A percentile compares a stretch with the other conserved stretches of the same genome.
Conservation (phyloP, 2,329 filamentous ascomycete genomes). For the Colletotrichum truncatum region DNA sequence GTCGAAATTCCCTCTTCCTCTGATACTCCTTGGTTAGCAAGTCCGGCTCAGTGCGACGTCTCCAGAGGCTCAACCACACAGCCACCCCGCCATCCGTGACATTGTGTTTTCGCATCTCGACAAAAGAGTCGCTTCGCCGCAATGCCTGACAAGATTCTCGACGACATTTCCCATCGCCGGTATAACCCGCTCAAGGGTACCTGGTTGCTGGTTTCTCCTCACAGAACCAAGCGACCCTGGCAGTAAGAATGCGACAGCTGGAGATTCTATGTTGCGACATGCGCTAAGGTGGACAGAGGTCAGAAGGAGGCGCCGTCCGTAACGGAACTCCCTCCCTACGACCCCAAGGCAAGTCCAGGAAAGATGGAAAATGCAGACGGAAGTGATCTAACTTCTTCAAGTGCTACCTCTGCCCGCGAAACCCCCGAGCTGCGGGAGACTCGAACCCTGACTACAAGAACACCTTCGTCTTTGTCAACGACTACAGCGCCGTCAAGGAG, state of each 20-base stretch:
- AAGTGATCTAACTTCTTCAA: slow-evolving; percentile 45
- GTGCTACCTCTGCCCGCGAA: slow-evolving; percentile 96
- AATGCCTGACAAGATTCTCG: slow-evolving; percentile 81
- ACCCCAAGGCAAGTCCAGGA: slow-evolving; percentile 66
- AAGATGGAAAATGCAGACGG: background rate
- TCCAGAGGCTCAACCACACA: background rate
- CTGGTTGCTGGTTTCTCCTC: slow-evolving; percentile 94
- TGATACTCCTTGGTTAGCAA: background rate
- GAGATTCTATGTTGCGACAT: background rate
- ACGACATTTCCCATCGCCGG: slow-evolving; percentile 96
- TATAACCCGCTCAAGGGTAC: slow-evolving; percentile 92
- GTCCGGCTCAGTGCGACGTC: background rate
- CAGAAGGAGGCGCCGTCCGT: slow-evolving; percentile 79
- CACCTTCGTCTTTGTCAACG: slow-evolving; percentile 96
- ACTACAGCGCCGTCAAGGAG: slow-evolving; percentile 97
- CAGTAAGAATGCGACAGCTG: slow-evolving; percentile 70
- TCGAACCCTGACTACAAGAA: slow-evolving; percentile 85
- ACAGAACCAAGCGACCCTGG: slow-evolving; percentile 97
- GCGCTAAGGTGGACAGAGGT: slow-evolving; percentile 61
- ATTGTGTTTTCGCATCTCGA: background rate
- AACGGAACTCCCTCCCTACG: slow-evolving; percentile 79
- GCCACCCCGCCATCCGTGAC: slow-evolving; percentile 25
- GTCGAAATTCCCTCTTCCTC: background rate
- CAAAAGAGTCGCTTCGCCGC: slow-evolving; percentile 35
- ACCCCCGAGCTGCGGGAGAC: slow-evolving; percentile 87